Evolutionary conservation across 2,329 filamentous ascomycete species (phyloP), one percentile per base, ranked within the genome.

Genomic region (Penicillium sp.): DNA sequence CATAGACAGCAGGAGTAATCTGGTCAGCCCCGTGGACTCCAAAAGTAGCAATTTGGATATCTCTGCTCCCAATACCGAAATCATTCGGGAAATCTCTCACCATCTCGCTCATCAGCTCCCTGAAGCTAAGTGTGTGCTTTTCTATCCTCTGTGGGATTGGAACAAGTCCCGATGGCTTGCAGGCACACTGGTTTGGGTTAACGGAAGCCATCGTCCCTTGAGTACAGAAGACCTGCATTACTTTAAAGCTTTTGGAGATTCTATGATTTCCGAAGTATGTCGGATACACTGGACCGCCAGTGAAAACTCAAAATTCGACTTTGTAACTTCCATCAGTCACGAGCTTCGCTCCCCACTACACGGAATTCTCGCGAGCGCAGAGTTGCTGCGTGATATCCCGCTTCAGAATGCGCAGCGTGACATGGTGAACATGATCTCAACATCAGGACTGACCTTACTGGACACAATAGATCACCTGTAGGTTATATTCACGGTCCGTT

Each of bases 291-390:
- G 70, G 58, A 65, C 53, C 4, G 61, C 68, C 2, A 68, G 67
- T 1, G 78, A 82, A 38, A 75, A 75, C 50, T 76, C 79, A 10
- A 84, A 84, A 57, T 76, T 76, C 0, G 80, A 82, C 13, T 81
- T 84, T 43, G 76, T 84, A 16, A 77, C 78, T 0, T 79, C 76
- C 0, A 79, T 84, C 27, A 79, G 76, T 29, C 82, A 84, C 61
- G 82, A 84, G 59, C 70, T 84, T 8, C 72, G 80, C 5, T 77
- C 68, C 36, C 82, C 75, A 23, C 68, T 78, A 38, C 82, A 79
- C 52, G 80, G 77, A 29, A 76, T 78, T 34, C 69, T 79, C 16
- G 80, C 78, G 1, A 81, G 78, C n/a, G 71, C 77, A 1, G 81
- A 84, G 58, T 75, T 83, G 6, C 63, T 84, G 4, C 72, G 75